Conservation (phyloP, 768 basidiomycete genomes). For the Leccinellum luteum region DNA sequence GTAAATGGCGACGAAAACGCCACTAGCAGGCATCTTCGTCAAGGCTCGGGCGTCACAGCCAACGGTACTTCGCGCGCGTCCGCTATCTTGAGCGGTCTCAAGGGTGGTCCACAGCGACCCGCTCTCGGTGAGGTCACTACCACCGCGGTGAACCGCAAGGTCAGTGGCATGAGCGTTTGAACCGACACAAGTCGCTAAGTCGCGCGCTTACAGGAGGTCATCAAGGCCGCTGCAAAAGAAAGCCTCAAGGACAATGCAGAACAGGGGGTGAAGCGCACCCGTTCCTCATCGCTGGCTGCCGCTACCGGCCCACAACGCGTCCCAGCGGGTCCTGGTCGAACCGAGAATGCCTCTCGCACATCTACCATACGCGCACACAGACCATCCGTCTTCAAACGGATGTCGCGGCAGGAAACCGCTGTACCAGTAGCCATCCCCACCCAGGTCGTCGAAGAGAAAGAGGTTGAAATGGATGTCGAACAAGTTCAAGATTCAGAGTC, state of each 20-base stretch:
- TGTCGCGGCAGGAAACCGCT: conserved; percentile 39
- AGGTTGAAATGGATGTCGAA: conserved; percentile 65
- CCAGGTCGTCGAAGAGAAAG: conserved; percentile 43
- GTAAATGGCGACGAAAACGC: conserved; percentile 79
- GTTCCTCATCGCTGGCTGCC: conserved; percentile 63
- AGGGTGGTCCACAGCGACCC: conserved; percentile 61
- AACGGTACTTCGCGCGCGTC: conserved; percentile 51
- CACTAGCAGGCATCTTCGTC: conserved; percentile 62
- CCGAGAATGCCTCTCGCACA: conserved; percentile 40
- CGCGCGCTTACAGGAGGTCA: conserved; percentile 26
- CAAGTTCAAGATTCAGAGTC: conserved; percentile 36
- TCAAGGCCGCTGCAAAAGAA: conserved; percentile 55
- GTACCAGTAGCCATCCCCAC: conserved; percentile 42
- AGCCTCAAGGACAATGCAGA: conserved; percentile 54
- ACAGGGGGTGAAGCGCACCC: conserved; percentile 53
- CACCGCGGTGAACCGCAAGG: conserved; percentile 75
- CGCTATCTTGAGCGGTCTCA: conserved; percentile 40
- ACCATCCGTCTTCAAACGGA: conserved; percentile 40
- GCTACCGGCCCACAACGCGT: conserved; percentile 65
- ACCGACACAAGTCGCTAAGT: conserved; percentile 1
- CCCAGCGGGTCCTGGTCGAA: conserved; percentile 60
- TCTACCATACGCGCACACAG: conserved; percentile 26
- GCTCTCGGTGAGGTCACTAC: conserved; percentile 82
- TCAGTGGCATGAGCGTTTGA: conserved; percentile 32
- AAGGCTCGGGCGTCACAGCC: conserved; percentile 48